Conservation (phyloP, 2,329 filamentous ascomycete species). For the Emmonsiellopsis sp. region DNA sequence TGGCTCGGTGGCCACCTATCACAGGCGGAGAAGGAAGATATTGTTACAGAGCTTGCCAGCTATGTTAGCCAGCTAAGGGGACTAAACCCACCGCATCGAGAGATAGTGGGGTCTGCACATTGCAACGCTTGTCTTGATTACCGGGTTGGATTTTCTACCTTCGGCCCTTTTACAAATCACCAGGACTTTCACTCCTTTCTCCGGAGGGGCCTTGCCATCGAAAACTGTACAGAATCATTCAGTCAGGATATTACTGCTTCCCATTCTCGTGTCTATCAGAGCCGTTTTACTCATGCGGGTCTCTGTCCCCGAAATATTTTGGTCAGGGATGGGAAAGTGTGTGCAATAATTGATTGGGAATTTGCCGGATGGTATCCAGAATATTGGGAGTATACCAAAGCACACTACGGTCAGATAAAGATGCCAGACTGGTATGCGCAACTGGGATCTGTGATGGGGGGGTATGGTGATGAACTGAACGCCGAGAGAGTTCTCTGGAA, state of each 20-base stretch:
- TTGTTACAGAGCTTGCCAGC: background rate
- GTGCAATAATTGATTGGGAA: constrained; percentile 29
- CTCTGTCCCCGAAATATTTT: constrained; percentile 21
- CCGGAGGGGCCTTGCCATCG: background rate
- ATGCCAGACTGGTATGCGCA: background rate
- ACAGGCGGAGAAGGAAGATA: background rate
- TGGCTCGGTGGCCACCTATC: background rate
- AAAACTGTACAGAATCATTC: background rate
- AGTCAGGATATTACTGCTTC: background rate
- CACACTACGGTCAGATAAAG: background rate
- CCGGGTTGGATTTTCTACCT: background rate
- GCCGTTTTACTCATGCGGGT: constrained; percentile 19
- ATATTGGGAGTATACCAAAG: constrained; percentile 28
- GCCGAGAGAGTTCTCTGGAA: background rate
- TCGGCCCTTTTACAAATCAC: background rate
- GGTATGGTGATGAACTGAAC: background rate
- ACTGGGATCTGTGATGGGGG: background rate
- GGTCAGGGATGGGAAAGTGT: constrained; percentile 9
- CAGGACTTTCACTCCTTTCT: background rate
- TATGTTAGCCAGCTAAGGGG: background rate
- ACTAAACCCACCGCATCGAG: background rate
- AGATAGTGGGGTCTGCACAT: background rate
- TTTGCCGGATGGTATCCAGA: constrained; percentile 28
- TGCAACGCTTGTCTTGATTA: background rate
- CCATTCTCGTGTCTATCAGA: background rate